These are phyloP conservation scores for Corchorus capsularis DNA, from an alignment of 345 rosid species.

Conservation along the genomic window DNA sequence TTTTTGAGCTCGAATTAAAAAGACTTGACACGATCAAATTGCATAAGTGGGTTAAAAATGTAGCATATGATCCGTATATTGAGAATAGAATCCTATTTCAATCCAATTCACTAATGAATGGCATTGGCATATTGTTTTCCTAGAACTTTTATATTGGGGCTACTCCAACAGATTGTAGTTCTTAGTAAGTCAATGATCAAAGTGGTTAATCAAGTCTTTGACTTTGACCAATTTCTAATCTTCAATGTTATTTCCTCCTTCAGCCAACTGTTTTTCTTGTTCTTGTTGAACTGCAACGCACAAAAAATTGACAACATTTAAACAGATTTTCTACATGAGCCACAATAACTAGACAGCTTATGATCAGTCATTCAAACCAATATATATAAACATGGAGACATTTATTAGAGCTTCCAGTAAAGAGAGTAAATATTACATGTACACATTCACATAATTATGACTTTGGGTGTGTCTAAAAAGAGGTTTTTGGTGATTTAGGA, in stretches of 20 bases:
- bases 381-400: neutral
- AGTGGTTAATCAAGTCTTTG: neutral
- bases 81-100: too few relatives aligned
- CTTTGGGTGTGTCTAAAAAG: slow-evolving; percentile 33
- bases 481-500: neutral
- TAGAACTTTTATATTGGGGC: too few relatives aligned
- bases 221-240: neutral
- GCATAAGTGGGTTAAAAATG: too few relatives aligned
- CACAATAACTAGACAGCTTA: neutral
- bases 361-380: neutral
- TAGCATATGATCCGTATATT: too few relatives aligned
- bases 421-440: slow-evolving; percentile 42
- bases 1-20: too few relatives aligned
- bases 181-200: neutral
- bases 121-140: too few relatives aligned
- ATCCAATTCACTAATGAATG: too few relatives aligned
- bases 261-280: slow-evolving; percentile 4
- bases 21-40: too few relatives aligned
- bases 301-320: neutral
- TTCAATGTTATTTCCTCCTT: slow-evolving; percentile 4
- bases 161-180: too few relatives aligned
- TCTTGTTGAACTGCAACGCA: slow-evolving; percentile 17
- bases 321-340: neutral
- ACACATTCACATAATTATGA: slow-evolving; percentile 61
- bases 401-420: neutral